Conservation (phyloP, 2,329 filamentous ascomycete species). For the Claviceps arundinis region DNA sequence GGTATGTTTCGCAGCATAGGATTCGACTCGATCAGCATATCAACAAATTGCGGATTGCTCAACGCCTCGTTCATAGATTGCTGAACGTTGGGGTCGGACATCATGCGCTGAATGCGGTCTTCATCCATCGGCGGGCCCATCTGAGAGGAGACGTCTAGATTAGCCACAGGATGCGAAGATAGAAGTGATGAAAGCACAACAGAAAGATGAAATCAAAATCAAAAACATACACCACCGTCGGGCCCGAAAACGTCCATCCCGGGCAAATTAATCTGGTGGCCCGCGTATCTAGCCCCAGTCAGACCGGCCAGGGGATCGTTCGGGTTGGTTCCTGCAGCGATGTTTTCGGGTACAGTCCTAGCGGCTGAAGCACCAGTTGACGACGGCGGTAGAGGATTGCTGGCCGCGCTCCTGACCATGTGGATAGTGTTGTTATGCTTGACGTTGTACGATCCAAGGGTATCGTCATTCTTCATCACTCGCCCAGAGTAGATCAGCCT, state of each 20-base stretch:
- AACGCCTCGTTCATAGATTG: constrained; percentile 88
- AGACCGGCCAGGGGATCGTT: constrained; percentile 84
- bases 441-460: constrained; percentile 78
- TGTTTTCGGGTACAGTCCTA: constrained; percentile 51
- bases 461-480: constrained; percentile 90
- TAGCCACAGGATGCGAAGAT: constrained; percentile 10
- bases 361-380: constrained; percentile 28
- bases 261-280: constrained; percentile 70
- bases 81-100: constrained; percentile 77
- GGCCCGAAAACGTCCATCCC: constrained; percentile 82
- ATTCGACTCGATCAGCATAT: constrained; percentile 88
- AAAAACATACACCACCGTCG: constrained; percentile 70
- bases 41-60: constrained; percentile 85
- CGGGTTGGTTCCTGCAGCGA: constrained; percentile 61
- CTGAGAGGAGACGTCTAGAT: constrained; percentile 28
- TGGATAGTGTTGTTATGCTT: constrained; percentile 93
- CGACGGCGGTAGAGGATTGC: constrained; percentile 47
- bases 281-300: constrained; percentile 87
- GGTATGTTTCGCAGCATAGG: constrained; percentile 66
- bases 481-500: constrained; percentile 95
- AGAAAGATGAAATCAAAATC: not conserved
- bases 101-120: constrained; percentile 70
- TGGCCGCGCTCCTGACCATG: constrained; percentile 89
- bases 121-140: constrained; percentile 80
- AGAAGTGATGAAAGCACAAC: too few relatives aligned